Evolutionary conservation across 2,329 filamentous ascomycete genomes (phyloP), one percentile per base, ranked within the genome.

Genomic region (Meredithiella fracta): DNA sequence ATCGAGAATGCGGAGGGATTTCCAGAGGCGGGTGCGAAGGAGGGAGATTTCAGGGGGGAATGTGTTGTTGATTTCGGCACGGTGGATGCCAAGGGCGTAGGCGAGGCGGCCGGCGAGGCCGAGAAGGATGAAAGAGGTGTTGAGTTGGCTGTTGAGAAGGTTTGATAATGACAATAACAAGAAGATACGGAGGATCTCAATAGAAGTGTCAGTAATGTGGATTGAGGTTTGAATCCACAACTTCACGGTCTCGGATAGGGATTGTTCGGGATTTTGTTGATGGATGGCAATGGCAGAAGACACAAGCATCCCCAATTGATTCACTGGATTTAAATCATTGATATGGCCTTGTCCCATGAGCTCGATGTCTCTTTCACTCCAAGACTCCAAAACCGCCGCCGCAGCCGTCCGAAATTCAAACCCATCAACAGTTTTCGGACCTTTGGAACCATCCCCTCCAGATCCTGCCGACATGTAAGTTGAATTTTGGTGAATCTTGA

Each of bases 111-210:
- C 74, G 0, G 74, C 73, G 5, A 77, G 71, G 6, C 75, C 75
- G 17, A 77, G 77, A 62, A 76, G 74, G 1, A 78, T 62, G 51
- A 76, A 78, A 0, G 73, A 73, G 1, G 73, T 73, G 56, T 76
- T 78, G 62, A 77, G 29, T 22, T 52, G 50, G 17, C 23, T 52
- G 17, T 38, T 37, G 8, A 38, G 34, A 17, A 52, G 31, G 50
- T 8, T 22, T 38, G 34, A 38, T 20, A 52, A 22, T 1, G 50
- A 20, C 9, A 52, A 8, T 17, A 38, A 9, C 25, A 52, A 29
- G 20, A 52, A 38, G 20, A 52, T 31, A 17, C 50, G 29, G 17
- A 52, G 31, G 17, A 23, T 23, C 8, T 23, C 17, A 1, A 52
- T 9, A 15, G 50, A 52, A 11, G 34, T 52, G 17, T 52, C 50